A percentile compares a stretch with the other conserved stretches of the same genome.
Conservation (phyloP, 208 protist genomes). For the Porcisia deanei region DNA sequence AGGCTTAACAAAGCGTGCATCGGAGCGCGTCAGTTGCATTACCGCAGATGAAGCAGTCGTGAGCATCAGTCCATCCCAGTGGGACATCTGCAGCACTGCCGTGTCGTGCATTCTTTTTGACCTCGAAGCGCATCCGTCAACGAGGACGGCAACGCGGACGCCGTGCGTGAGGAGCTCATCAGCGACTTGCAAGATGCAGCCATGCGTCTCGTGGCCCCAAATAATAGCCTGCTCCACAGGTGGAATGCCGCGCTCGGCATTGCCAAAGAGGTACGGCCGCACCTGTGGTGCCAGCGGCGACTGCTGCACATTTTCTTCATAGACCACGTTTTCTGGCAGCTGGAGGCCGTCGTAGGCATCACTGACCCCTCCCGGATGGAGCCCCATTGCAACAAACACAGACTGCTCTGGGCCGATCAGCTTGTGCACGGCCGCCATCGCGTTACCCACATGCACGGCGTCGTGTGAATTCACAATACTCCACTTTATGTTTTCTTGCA, state of each 20-base stretch:
- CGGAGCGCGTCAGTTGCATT: constrained; percentile 41
- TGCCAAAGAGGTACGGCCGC: constrained; percentile 33
- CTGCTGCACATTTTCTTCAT: constrained; percentile 48
- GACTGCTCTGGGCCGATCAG: constrained; percentile 29
- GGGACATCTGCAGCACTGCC: constrained; percentile 38
- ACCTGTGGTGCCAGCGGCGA: constrained; percentile 56
- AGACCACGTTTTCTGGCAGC: constrained; percentile 34
- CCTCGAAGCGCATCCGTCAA: constrained; percentile 55
- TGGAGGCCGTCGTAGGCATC: constrained; percentile 34
- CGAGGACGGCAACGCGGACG: constrained; percentile 56
- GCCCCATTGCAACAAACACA: constrained; percentile 57
- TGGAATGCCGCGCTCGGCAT: constrained; percentile 26
- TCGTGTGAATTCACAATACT: constrained; percentile 45
- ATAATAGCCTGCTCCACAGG: constrained; percentile 74
- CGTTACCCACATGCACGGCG: constrained; percentile 54
- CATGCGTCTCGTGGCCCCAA: constrained; percentile 75
- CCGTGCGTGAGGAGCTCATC: constrained; percentile 56
- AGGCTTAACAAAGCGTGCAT: constrained; percentile 28
- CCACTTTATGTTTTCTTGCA: constrained; percentile 47
- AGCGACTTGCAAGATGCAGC: constrained; percentile 68
- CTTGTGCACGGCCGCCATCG: constrained; percentile 37
- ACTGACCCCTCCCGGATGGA: constrained; percentile 49
- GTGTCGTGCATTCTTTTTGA: constrained; percentile 25
- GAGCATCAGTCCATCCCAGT: constrained; percentile 45
- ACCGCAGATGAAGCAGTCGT: constrained; percentile 28